A percentile compares a stretch with the other conserved stretches of the same genome.
Conservation (phyloP, 495 filamentous ascomycete genomes). For the Filosporella fistucella region DNA sequence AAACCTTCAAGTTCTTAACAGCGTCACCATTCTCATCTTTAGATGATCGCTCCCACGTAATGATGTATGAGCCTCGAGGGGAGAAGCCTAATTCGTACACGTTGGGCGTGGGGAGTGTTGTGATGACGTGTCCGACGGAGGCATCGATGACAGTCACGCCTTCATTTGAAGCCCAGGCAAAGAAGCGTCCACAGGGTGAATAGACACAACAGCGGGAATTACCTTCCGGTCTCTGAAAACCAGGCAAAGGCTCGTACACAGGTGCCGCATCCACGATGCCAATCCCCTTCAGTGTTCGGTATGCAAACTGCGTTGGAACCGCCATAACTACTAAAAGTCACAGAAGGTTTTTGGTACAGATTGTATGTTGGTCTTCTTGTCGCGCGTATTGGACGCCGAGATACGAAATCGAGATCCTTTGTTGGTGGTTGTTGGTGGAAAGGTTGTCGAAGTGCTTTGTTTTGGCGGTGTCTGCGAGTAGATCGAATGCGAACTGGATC, state of each 20-base stretch:
- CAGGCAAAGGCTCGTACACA: conserved; percentile 78
- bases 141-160: conserved; percentile 81
- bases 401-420: conserved; percentile 15
- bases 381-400: conserved; percentile 3
- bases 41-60: conserved; percentile 90
- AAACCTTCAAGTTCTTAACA: conserved; percentile 93
- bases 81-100: conserved; percentile 96
- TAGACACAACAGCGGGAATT: conserved; percentile 92
- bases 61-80: conserved; percentile 83
- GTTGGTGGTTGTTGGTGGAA: conserved; percentile 2
- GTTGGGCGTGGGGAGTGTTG: conserved; percentile 68
- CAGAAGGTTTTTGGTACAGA: conserved; percentile 35
- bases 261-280: conserved; percentile 88
- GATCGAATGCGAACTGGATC: conserved; percentile 11
- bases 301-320: conserved; percentile 84
- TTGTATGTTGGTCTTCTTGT: conserved; percentile 19
- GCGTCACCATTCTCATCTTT: conserved; percentile 93
- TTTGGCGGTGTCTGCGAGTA: conserved; percentile 1
- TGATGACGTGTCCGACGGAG: conserved; percentile 70
- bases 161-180: conserved; percentile 89
- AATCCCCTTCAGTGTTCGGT: conserved; percentile 93
- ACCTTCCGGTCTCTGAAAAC: conserved; percentile 85
- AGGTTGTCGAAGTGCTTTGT: neutral
- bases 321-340: conserved; percentile 89
- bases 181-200: conserved; percentile 91